phyloP scores from a whole-genome alignment of 202 grass and related monocot genomes.

The Tripidium arundinaceum region DNA sequence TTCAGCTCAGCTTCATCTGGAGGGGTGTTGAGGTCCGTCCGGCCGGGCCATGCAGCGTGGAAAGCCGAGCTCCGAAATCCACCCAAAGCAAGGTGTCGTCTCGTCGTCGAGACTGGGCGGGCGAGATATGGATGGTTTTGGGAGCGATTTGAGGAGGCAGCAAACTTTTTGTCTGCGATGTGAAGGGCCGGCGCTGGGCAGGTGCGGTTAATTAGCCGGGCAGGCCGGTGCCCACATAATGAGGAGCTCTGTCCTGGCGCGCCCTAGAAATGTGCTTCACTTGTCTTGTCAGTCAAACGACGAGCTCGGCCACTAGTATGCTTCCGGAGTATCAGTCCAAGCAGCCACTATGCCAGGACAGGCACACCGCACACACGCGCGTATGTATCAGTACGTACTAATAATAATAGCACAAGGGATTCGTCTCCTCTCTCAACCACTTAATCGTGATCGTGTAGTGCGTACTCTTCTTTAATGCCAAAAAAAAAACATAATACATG shows the following conservation, averaged over 20 bases:
- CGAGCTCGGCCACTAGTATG: neutral
- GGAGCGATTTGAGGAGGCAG: conserved; percentile 47
- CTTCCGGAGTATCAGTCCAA: neutral
- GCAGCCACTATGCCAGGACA: neutral
- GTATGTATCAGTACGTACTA: no score
- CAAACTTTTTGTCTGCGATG: conserved; percentile 39
- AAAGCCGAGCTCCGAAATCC: conserved; percentile 25
- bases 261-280: conserved; percentile 38
- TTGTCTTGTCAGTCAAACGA: conserved; percentile 42
- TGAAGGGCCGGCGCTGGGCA: neutral
- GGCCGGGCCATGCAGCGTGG: neutral
- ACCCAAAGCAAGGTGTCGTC: neutral
- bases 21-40: neutral
- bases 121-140: neutral
- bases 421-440: no score
- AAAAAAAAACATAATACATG: no score
- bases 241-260: conserved; percentile 32
- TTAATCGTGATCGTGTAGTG: no score
- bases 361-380: neutral
- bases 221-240: conserved; percentile 26
- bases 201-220: neutral
- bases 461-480: no score
- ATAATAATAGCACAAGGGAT: neutral
- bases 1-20: neutral
- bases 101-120: neutral